These are phyloP conservation scores for Lactarius psammicola DNA, from an alignment of 768 basidiomycete genomes.

Conservation along the genomic window DNA sequence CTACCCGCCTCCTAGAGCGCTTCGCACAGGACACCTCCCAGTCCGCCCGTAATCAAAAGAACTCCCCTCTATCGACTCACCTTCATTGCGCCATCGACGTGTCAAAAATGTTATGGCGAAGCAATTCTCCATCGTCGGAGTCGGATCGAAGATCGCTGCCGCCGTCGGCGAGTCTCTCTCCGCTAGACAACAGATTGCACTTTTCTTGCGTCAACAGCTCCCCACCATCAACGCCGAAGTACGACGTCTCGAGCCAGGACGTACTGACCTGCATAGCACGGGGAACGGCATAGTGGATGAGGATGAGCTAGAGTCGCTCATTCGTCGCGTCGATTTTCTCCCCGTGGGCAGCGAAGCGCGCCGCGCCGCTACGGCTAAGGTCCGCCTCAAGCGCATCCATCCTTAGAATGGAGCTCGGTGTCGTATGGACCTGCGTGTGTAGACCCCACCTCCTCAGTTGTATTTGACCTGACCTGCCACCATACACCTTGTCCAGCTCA, in stretches of 20 bases:
- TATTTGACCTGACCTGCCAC: no score
- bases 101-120: slow-evolving; percentile 72
- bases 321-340: no score
- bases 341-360: no score
- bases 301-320: slow-evolving; percentile 77
- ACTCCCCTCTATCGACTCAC: slow-evolving; percentile 59
- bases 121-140: slow-evolving; percentile 74
- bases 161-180: slow-evolving; percentile 82
- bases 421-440: no score
- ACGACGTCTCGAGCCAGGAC: slow-evolving; percentile 44
- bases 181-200: slow-evolving; percentile 85
- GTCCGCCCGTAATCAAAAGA: slow-evolving; percentile 53
- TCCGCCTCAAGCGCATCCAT: no score
- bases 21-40: slow-evolving; percentile 46
- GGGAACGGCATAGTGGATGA: slow-evolving; percentile 50
- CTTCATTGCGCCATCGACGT: slow-evolving; percentile 59
- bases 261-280: background rate
- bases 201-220: slow-evolving; percentile 80
- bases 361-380: no score
- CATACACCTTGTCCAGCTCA: slow-evolving; percentile 58
- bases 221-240: slow-evolving; percentile 78
- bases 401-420: no score
- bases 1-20: slow-evolving; percentile 63
- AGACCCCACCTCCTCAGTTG: background rate
- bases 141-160: slow-evolving; percentile 74